phyloP scores from a whole-genome alignment of 73 alveolate genomes.

The Blepharisma japonicum region DNA sequence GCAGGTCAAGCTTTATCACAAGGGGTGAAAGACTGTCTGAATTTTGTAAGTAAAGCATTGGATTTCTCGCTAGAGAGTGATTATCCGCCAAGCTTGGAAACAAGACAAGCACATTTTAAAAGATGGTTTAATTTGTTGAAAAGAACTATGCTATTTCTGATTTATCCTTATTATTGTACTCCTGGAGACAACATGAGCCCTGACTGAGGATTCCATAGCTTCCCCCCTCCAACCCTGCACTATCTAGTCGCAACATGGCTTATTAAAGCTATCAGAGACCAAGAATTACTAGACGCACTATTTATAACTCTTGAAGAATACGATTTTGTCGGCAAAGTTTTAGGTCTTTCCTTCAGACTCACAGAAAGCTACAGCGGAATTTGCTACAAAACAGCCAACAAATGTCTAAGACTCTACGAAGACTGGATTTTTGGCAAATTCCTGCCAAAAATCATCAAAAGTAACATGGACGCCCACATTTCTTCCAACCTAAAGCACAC shows the following conservation, averaged over 20 bases:
- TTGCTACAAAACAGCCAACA: slow-evolving; percentile 5
- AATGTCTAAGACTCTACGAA: background rate
- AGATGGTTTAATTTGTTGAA: slow-evolving; percentile 8
- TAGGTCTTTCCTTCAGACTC: background rate
- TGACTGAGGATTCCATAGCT: background rate
- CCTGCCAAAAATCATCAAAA: background rate
- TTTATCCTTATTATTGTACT: background rate
- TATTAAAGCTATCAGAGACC: background rate
- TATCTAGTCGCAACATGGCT: slow-evolving; percentile 6
- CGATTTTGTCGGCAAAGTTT: background rate
- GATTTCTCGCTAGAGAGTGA: too few relatives aligned
- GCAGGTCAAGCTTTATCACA: background rate
- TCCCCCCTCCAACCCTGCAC: background rate
- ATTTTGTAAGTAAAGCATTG: too few relatives aligned
- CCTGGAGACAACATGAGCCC: background rate
- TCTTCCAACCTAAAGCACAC: background rate
- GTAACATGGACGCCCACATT: background rate
- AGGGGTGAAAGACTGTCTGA: too few relatives aligned
- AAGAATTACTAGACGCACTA: background rate
- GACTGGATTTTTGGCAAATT: slow-evolving; percentile 7
- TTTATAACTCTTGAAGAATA: background rate
- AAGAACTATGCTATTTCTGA: background rate
- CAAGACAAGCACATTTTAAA: background rate
- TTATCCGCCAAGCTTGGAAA: background rate
- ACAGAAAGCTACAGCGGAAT: background rate